Base-by-base conservation (phyloP, 768 basidiomycete genomes). In the Rhodotorula taiwanensis region DNA sequence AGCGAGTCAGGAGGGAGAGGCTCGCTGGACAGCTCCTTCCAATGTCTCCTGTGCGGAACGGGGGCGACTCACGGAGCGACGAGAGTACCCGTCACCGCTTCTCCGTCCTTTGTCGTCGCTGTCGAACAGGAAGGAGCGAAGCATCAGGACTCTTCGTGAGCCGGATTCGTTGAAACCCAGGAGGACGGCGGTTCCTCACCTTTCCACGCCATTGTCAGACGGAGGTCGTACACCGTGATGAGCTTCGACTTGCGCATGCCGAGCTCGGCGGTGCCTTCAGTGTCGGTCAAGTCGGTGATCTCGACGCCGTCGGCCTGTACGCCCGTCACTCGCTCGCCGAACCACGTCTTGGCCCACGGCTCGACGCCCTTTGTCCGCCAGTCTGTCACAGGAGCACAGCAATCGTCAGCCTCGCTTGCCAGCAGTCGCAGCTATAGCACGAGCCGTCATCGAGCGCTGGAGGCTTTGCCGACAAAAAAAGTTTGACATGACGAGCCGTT, bases 211-310 rank as follows among this genome's bases (percentile, higher is more conserved):
- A 45, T 31, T 2, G 64, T 60, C 34, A 72, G 45, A 33, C 67
- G 64, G 60, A 60, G 58, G 53, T 71, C 71, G 58, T 73, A 73
- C 56, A 71, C 62, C 20, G 71, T 72, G 44, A 73, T 52, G 9
- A 73, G 57, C 61, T 68, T 69, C 21, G 36, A 28, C 39, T 60
- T 59, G 39, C 65, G 31, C 58, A 59, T 68, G 13, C 70, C 72
- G 25, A 73, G 43, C 42, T 70, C 70, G 42, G 49, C 56, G 55
- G 71, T 70, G 2, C 70, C 72, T 47, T 70, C 72, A 10, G 64
- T 52, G 42, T 71, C 70, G 23, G 58, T 57, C 9, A 73, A 66
- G 39, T 55, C 60, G 5, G 30, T 45, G 44, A 73, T 45, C 5
- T 14, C 9, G 14, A 71, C 70, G 36, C 69, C 62, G 45, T 54